phyloP scores from a whole-genome alignment of 2,329 filamentous ascomycete genomes.

The Aspergillus alliaceus region DNA sequence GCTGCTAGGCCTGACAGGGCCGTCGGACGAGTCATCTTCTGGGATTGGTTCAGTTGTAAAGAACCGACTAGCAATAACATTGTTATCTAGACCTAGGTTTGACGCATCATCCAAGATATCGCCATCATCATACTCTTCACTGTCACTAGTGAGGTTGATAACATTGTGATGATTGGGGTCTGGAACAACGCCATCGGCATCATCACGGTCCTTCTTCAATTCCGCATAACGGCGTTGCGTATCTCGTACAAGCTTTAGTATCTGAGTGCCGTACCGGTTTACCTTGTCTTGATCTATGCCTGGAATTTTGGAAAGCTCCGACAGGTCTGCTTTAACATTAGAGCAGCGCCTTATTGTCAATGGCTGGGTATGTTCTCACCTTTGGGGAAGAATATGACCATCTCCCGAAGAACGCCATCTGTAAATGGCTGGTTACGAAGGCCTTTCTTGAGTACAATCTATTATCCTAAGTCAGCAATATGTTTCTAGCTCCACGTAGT shows the following conservation, averaged over 20 bases:
- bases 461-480: conserved; percentile 10
- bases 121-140: conserved; percentile 39
- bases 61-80: conserved; percentile 34
- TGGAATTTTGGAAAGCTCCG: conserved; percentile 40
- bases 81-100: conserved; percentile 24
- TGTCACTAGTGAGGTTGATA: conserved; percentile 41
- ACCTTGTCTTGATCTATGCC: conserved; percentile 48
- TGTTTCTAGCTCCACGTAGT: background rate
- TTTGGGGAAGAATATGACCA: conserved; percentile 49
- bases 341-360: background rate
- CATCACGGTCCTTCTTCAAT: conserved; percentile 44
- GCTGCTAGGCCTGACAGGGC: conserved; percentile 15
- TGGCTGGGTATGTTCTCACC: conserved; percentile 25
- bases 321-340: conserved; percentile 31
- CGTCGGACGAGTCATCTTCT: conserved; percentile 20
- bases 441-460: conserved; percentile 45
- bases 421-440: conserved; percentile 49
- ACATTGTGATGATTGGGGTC: conserved; percentile 49
- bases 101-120: conserved; percentile 30
- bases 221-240: conserved; percentile 44
- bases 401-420: conserved; percentile 48
- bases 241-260: conserved; percentile 43
- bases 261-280: conserved; percentile 42
- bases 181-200: conserved; percentile 50
- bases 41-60: conserved; percentile 28